Conservation (phyloP, 106 monocot species). For the Triglochin maritima region DNA sequence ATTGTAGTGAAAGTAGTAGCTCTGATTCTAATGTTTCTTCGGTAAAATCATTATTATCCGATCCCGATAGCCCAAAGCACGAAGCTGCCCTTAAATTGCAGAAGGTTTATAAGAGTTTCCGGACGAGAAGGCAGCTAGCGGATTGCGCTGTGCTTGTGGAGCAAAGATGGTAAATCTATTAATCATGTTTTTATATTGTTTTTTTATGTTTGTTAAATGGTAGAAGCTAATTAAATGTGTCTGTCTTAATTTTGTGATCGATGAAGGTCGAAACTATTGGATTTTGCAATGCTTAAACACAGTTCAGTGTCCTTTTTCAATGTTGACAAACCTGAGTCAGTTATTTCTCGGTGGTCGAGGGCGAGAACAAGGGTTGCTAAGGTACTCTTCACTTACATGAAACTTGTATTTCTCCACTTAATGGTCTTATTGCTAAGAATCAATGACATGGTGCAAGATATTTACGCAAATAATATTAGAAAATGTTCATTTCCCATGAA, state of each 20-base stretch:
- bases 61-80: background rate
- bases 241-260: background rate
- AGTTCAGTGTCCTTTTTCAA: conserved; percentile 18
- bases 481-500: too few relatives aligned
- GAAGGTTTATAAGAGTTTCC: conserved; percentile 86
- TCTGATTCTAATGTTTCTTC: background rate
- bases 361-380: conserved; percentile 12
- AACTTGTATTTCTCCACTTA: background rate
- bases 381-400: background rate
- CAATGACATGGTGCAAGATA: too few relatives aligned
- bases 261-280: conserved; percentile 13
- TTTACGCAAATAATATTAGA: too few relatives aligned
- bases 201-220: background rate
- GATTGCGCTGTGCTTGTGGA: conserved; percentile 86
- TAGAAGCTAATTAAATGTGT: too few relatives aligned
- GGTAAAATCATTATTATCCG: background rate
- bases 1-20: background rate
- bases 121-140: conserved; percentile 75
- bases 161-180: conserved; percentile 47
- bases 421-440: too few relatives aligned
- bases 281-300: conserved; percentile 13
- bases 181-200: background rate
- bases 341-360: conserved; percentile 11
- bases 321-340: conserved; percentile 12
- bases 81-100: conserved; percentile 40